Conservation (phyloP, 805 yeast species). For the Candida stauntonica region DNA sequence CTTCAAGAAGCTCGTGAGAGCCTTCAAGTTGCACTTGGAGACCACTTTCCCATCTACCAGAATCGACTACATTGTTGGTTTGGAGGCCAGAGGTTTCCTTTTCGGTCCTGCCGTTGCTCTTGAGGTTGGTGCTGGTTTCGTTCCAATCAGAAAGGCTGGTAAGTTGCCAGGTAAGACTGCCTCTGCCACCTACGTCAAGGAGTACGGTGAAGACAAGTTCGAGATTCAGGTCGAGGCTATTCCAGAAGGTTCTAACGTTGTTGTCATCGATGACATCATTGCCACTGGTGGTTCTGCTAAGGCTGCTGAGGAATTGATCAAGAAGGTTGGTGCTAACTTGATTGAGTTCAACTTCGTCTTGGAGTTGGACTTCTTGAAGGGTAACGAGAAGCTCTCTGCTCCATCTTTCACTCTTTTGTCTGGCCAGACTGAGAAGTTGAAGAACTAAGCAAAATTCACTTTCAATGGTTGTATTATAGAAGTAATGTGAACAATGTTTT, state of each 20-base stretch:
- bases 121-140: constrained; percentile 83
- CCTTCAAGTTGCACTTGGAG: constrained; percentile 72
- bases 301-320: constrained; percentile 86
- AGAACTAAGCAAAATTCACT: constrained; percentile 16
- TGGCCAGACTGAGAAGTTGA: constrained; percentile 63
- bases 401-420: constrained; percentile 86
- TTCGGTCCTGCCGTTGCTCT: constrained; percentile 96
- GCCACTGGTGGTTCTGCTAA: constrained; percentile 98
- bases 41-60: constrained; percentile 47
- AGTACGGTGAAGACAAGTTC: constrained; percentile 87
- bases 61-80: constrained; percentile 87
- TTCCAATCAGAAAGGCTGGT: constrained; percentile 94
- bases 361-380: constrained; percentile 94
- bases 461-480: neutral
- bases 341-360: constrained; percentile 82
- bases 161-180: constrained; percentile 86
- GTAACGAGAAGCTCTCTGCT: constrained; percentile 80
- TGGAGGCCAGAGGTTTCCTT: constrained; percentile 94
- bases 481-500: no score
- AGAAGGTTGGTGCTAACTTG: constrained; percentile 62
- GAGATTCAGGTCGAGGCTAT: constrained; percentile 84
- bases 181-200: constrained; percentile 75
- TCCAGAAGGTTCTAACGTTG: constrained; percentile 73
- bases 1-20: constrained; percentile 76
- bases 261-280: constrained; percentile 92